Base-by-base conservation (phyloP, 2,329 filamentous ascomycete species). In the Arthrobotrys megalospora region DNA sequence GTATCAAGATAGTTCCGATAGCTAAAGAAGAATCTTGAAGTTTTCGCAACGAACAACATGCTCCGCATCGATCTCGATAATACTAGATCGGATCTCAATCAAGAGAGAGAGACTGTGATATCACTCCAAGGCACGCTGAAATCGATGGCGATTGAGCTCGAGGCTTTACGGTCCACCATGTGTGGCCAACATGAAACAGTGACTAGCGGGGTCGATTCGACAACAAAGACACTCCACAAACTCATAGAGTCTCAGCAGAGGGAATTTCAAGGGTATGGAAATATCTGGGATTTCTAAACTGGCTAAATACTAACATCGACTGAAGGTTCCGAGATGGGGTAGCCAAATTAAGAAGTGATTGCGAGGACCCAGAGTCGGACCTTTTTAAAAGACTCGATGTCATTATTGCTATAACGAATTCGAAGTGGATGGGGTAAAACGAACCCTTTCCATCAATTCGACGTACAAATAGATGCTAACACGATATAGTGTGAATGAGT, bases 341-440 rank as follows among this genome's bases (percentile, higher is more conserved):
- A 11, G 6, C 32, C 6, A 63, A 68, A 47, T 3, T 78, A 1
- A 32, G 63, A n/a, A 36, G 14, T 11, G 47, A 48, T 28, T 48
- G 60, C 24, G 67, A 68, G 58, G 50, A 53, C n/a, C 38, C 66
- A 14, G 47, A 55, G n/a, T 78, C 75, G 11, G 32, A 43, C 6
- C 53, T 71, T 12, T 72, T 78, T 45, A 68, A 72, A 32, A n/a
- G 38, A 11, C 63, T 78, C 16, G 24, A 45, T 7, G 16, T 1
- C 1, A 43, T 72, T 3, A n/a, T 48, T 4, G 41, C 21, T 3
- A 24, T 36, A 7, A 38, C 55, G n/a, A 45, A 68, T 21, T 41
- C 52, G 28, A 66, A 72, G 19, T 72, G 67, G 75, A 8, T 34
- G 4, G 52, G 48, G 75, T 78, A 78, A 67, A 21, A 8, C 36